Base-by-base conservation (phyloP, 768 basidiomycete species). In the Galerina sulciceps region DNA sequence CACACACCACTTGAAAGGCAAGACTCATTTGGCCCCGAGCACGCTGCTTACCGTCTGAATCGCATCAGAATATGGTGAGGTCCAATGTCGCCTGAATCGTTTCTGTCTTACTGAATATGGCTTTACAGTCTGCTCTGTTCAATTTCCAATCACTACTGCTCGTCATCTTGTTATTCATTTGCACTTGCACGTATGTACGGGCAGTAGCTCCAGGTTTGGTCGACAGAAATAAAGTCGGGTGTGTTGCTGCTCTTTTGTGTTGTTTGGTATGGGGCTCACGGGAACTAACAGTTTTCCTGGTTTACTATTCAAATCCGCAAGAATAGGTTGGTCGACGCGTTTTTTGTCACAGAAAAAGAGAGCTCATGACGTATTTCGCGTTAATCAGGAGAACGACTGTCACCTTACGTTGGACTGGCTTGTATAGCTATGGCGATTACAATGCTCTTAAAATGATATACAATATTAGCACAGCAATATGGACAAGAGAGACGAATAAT, bases 151-250 rank as follows among this genome's bases (percentile, higher is more conserved):
- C 96, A 0, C 83, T 99, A 17, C 83, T 99, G 17, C 87, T 96
- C 68, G 94, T 96, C 71, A 89, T 98, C 63, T 84, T 99, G 9
- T 83, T 99, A 48, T 81, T 92, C 72, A 94, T 98, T 59, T 99
- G 97, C 79, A 99, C 97, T 57, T 98, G 93, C 79, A 95, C 96
- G 3, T 99, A 99, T 74, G 84, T 96, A 13, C 88, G 97, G 44
- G 88, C 93, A 0, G 89, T 96, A 14, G 89, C 93, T 3, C 97
- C 97, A 10, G 83, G 93, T 22, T 79, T 99, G 4, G 83, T 99
- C 11, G 97, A 99, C 73, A 81, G 91, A 63, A 98, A 99, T 73
- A 94, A 95, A 75, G 83, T 94, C 74, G 96, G 97, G 96, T 96
- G 65, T 63, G 84, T 68, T 35, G n/a, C 31, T n/a, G 36, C 42